A percentile compares a stretch with the other conserved stretches of the same genome.
phyloP scores from a whole-genome alignment of 2,329 filamentous ascomycete species.

The Canariomyces notabilis region DNA sequence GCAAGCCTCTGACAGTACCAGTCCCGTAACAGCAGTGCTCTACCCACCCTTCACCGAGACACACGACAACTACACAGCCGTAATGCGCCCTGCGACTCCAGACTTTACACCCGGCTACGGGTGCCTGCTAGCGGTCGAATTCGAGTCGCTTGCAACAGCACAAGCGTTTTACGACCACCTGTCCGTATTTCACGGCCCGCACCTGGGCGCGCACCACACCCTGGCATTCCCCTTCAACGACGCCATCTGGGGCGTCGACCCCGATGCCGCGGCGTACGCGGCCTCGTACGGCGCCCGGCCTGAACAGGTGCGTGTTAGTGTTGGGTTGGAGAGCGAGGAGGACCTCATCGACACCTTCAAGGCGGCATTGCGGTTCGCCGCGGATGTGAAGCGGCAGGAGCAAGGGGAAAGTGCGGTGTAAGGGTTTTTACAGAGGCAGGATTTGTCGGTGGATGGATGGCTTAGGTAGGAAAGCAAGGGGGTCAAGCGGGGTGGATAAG shows the following conservation, averaged over 20 bases:
- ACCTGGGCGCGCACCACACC: conserved; percentile 49
- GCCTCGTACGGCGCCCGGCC: conserved; percentile 34
- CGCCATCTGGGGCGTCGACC: conserved; percentile 37
- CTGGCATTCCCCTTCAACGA: conserved; percentile 45
- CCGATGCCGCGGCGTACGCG: conserved; percentile 35
- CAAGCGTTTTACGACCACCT: conserved; percentile 46
- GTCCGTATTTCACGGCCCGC: conserved; percentile 46
- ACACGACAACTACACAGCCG: conserved; percentile 34
- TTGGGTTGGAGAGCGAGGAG: conserved; percentile 41
- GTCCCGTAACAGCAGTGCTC: conserved; percentile 36
- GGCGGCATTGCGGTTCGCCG: conserved; percentile 31
- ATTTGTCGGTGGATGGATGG: no score
- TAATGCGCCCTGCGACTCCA: conserved; percentile 34
- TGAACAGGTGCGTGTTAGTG: conserved; percentile 42
- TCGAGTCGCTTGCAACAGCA: conserved; percentile 37
- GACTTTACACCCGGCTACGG: conserved; percentile 51
- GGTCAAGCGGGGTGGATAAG: no score
- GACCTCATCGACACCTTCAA: conserved; percentile 38
- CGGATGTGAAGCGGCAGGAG: conserved; percentile 1
- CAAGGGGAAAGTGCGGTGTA: conserved; percentile 4
- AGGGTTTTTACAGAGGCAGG: no score
- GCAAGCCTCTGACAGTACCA: conserved; percentile 40
- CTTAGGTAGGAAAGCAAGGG: no score
- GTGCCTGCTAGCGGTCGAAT: conserved; percentile 49
- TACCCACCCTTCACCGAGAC: conserved; percentile 38